Evolutionary conservation across 495 filamentous ascomycete genomes (phyloP), one percentile per base, ranked within the genome.

Genomic region (Neurospora sp.): DNA sequence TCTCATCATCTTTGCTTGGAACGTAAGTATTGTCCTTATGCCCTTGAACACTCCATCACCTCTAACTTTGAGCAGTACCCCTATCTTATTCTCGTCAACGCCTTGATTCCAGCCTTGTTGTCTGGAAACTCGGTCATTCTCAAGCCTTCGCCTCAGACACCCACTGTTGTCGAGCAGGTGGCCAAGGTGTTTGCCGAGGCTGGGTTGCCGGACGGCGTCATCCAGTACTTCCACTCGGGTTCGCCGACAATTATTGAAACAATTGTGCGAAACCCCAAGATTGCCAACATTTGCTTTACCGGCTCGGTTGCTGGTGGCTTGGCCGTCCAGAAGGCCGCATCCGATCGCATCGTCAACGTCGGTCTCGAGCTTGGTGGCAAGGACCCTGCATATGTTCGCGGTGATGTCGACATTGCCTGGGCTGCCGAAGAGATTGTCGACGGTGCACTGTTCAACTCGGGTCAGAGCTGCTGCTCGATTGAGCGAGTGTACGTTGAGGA

Each of bases 391-490:
- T 97, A 97, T 76, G 86, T 98, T 20, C 87, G 94, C 70, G 87
- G 85, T 14, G 95, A 98, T 79, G 93, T 97, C 1, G 93, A 97
- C 78, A 81, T 96, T 27, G 87, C 88, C 39, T 97, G 94, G 94
- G 94, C 91, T 1, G 94, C 94, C 1, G 93, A 92, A 77, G 93
- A 97, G 81, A 93, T 97, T 73, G 92, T 97, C 39, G 94, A 97
- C 77, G 94, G 95, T 4, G 93, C 94, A 4, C 85, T 99, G 45
- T 99, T 98, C 85, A 99, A 98, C 82, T 96, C 93, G 39, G 96
- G 96, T 27, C 96, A 99, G 81, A 97, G 94, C 77, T 99, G 96
- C 84, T 98, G 96, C 82, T 90, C 92, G 7, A 87, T 98, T 69
- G 96, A 98, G 83, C 87, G 96, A 37, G 89, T 99, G 8, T 98